These are phyloP conservation scores for Lepidium aucheri DNA, from an alignment of 345 rosid genomes.

Conservation along the genomic window DNA sequence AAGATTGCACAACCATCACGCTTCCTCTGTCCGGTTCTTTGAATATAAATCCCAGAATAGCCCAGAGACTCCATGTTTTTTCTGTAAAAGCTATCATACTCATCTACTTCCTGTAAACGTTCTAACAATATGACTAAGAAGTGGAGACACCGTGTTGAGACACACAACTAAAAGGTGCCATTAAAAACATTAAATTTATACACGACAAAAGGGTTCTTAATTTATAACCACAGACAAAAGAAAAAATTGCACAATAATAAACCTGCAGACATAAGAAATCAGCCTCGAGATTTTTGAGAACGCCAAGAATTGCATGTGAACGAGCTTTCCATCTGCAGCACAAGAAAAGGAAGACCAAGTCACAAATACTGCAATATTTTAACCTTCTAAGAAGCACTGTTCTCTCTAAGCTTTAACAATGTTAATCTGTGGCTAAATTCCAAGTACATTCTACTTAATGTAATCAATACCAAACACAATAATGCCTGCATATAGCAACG, in stretches of 20 bases:
- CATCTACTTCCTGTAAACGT: constrained; percentile 75
- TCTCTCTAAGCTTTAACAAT: neutral
- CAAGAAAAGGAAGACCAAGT: neutral
- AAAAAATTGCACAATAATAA: neutral
- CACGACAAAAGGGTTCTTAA: neutral
- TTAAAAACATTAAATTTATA: neutral
- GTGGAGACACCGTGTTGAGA: neutral
- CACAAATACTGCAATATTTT: neutral
- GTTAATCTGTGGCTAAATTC: neutral
- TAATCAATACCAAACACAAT: neutral
- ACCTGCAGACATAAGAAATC: constrained; percentile 94
- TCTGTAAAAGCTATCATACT: constrained; percentile 70
- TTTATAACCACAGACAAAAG: neutral
- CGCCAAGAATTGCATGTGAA: constrained; percentile 55
- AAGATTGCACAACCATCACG: constrained; percentile 92
- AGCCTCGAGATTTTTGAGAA: constrained; percentile 49
- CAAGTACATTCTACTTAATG: neutral
- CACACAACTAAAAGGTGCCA: neutral
- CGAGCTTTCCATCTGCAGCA: constrained; percentile 78
- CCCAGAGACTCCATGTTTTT: constrained; percentile 51
- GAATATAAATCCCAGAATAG: constrained; percentile 64
- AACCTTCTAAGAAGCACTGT: neutral
- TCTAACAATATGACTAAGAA: constrained; percentile 9
- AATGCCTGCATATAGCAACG: neutral
- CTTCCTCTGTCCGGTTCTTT: constrained; percentile 71